Conservation (phyloP, 2,329 filamentous ascomycete species). For the Neocucurbitaria cava region DNA sequence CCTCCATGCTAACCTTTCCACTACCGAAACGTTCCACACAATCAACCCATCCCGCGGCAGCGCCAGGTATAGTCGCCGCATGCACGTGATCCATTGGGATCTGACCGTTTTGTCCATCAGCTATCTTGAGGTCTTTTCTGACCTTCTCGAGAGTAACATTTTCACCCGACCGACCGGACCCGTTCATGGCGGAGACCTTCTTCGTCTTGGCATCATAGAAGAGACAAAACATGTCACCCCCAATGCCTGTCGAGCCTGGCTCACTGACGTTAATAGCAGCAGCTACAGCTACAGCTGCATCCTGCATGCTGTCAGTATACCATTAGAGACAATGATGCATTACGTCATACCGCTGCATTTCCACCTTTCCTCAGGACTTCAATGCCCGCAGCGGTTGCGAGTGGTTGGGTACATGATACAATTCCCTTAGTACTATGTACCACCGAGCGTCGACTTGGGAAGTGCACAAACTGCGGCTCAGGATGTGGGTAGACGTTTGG, state of each 20-base stretch:
- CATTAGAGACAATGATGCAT: slow-evolving; percentile 1
- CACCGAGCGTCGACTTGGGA: slow-evolving; percentile 83
- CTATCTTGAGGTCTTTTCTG: slow-evolving; percentile 71
- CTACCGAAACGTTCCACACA: slow-evolving; percentile 88
- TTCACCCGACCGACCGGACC: slow-evolving; percentile 81
- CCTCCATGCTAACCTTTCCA: slow-evolving; percentile 76
- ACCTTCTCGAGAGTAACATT: slow-evolving; percentile 74
- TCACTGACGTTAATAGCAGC: slow-evolving; percentile 94
- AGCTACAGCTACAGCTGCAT: slow-evolving; percentile 94
- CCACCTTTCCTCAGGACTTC: slow-evolving; percentile 85
- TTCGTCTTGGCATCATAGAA: slow-evolving; percentile 86
- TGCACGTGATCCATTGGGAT: slow-evolving; percentile 82
- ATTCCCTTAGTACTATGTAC: slow-evolving; percentile 94
- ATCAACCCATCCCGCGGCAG: slow-evolving; percentile 92
- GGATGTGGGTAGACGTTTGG: slow-evolving; percentile 57
- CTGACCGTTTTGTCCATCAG: slow-evolving; percentile 60
- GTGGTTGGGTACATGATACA: slow-evolving; percentile 85
- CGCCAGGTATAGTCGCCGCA: slow-evolving; percentile 86
- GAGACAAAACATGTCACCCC: slow-evolving; percentile 96
- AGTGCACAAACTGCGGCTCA: slow-evolving; percentile 65
- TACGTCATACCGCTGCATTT: slow-evolving; percentile 81
- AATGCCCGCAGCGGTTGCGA: slow-evolving; percentile 87
- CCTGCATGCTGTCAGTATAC: slow-evolving; percentile 58
- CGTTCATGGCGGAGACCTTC: slow-evolving; percentile 86
- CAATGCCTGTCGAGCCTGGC: slow-evolving; percentile 90